Evolutionary conservation across 441 rosid genomes (phyloP).

Genomic region (Eutrema salsugineum): DNA sequence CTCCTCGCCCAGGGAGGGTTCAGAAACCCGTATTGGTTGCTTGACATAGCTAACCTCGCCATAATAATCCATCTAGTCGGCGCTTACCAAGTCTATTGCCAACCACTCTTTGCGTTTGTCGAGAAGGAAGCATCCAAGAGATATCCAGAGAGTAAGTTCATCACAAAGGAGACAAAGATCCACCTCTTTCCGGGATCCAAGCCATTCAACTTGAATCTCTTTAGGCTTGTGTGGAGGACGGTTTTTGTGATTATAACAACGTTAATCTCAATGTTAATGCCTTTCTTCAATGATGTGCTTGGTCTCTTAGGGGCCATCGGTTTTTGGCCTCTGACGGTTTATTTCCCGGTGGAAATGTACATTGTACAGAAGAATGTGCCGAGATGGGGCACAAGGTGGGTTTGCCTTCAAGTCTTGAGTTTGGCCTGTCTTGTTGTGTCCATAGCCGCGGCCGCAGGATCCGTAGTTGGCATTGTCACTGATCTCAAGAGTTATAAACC

Average conservation of each 20-base stretch:
- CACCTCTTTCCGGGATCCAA: constrained; percentile 36
- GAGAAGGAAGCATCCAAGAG: constrained; percentile 43
- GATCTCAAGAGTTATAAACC: constrained; percentile 69
- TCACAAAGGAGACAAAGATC: constrained; percentile 51
- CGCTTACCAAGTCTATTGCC: constrained; percentile 90
- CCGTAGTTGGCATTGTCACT: constrained; percentile 53
- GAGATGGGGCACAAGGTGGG: constrained; percentile 72
- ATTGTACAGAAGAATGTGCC: constrained; percentile 56
- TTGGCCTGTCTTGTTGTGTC: constrained; percentile 60
- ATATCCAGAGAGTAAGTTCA: constrained; percentile 58
- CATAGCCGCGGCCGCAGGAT: constrained; percentile 69
- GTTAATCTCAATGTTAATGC: constrained; percentile 65
- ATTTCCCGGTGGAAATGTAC: constrained; percentile 91
- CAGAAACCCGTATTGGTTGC: constrained; percentile 75
- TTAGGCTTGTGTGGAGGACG: constrained; percentile 76
- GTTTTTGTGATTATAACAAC: constrained; percentile 62
- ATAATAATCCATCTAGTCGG: constrained; percentile 77
- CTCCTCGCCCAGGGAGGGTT: constrained; percentile 74
- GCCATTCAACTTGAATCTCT: constrained; percentile 55
- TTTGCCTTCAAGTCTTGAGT: constrained; percentile 62
- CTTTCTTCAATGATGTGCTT: constrained; percentile 73
- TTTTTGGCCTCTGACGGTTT: constrained; percentile 92
- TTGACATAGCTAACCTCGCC: constrained; percentile 82
- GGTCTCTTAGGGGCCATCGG: constrained; percentile 78
- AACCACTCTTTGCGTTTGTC: constrained; percentile 73